Evolutionary conservation across 164 flowering plant species (phyloP).

Genomic region (Nymphaea thermarum): DNA sequence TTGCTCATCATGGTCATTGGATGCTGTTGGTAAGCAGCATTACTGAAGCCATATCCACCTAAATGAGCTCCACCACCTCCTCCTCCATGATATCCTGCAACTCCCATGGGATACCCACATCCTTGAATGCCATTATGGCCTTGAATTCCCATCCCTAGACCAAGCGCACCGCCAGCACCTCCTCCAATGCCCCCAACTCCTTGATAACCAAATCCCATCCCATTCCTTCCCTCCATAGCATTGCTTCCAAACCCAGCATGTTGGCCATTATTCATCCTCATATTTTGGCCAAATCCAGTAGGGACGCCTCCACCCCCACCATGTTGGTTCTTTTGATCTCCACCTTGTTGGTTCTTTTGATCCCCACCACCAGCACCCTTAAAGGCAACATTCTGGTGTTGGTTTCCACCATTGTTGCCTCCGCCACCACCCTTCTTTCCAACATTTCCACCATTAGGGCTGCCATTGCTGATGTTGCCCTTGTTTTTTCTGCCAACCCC

Average conservation of each 20-base stretch:
- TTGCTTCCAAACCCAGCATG: constrained; percentile 5
- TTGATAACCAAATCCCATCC: constrained; percentile 28
- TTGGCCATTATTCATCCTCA: background rate
- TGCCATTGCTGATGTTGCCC: constrained; percentile 10
- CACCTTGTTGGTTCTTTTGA: constrained; percentile 13
- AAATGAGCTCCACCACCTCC: background rate
- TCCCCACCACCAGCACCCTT: constrained; percentile 12
- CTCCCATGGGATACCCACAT: constrained; percentile 8
- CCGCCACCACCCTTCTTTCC: constrained; percentile 18
- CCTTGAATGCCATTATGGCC: constrained; percentile 19
- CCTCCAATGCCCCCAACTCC: constrained; percentile 21
- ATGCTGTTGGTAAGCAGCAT: constrained; percentile 2
- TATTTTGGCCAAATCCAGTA: constrained; percentile 6
- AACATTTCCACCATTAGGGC: constrained; percentile 11
- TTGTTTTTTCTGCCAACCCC: constrained; percentile 16
- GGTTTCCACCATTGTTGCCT: constrained; percentile 7
- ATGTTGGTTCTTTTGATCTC: constrained; percentile 15
- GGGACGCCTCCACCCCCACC: constrained; percentile 8
- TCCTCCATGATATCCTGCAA: background rate
- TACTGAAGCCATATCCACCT: background rate
- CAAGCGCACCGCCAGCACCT: constrained; percentile 13
- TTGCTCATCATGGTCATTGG: constrained; percentile 30
- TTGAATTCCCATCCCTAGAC: background rate
- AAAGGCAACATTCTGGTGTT: constrained; percentile 24
- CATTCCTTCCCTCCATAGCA: constrained; percentile 24